Base-by-base conservation (phyloP, 768 basidiomycete genomes). In the Pleurotus giganteus region DNA sequence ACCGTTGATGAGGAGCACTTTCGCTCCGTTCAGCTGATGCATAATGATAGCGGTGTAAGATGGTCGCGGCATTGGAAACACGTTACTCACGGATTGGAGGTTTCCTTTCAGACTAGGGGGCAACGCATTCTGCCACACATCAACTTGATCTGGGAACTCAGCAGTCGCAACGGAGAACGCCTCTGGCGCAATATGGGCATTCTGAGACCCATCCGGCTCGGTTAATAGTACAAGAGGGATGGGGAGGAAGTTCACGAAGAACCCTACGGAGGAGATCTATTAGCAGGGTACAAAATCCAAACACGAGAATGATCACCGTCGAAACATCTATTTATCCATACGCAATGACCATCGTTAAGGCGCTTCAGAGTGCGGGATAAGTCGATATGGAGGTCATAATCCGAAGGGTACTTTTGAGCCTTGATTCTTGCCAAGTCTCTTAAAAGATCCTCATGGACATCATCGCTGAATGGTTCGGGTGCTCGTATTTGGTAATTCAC, bases 401-500 rank as follows among this genome's bases (percentile, higher is more conserved):
- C 82, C 8, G 78, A 79, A 2, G 64, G 32, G 59, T 83, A 84
- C 1, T 62, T 50, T 54, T 74, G 72, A 19, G 60, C 56, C 37
- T 67, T 71, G 55, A 83, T 82, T 36, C 78, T 71, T 4, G 72
- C 74, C 36, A 85, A 65, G 63, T 83, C 82, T 11, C 65, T 72
- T 13, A 74, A 63, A 8, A 85, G 61, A 60, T 86, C 77, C 60
- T 83, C 82, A 54, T 84, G 82, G 4, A 85, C 82, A 54, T 83
- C 81, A 2, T 69, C 58, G 8, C 72, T 63, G 60, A 81, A 85
- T 4, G 83, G 84, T 19, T 65, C 61, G 0, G 82, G 82, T 1
- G 83, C 83, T 51, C 70, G 68, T 36, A 80, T 72, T 65, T 84
- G 77, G 55, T 84, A 85, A 68, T 83, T 84, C 24, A 79, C 75